These are phyloP conservation scores for Trichoderma polysporum DNA, from an alignment of 2,329 filamentous ascomycete genomes.

Conservation along the genomic window DNA sequence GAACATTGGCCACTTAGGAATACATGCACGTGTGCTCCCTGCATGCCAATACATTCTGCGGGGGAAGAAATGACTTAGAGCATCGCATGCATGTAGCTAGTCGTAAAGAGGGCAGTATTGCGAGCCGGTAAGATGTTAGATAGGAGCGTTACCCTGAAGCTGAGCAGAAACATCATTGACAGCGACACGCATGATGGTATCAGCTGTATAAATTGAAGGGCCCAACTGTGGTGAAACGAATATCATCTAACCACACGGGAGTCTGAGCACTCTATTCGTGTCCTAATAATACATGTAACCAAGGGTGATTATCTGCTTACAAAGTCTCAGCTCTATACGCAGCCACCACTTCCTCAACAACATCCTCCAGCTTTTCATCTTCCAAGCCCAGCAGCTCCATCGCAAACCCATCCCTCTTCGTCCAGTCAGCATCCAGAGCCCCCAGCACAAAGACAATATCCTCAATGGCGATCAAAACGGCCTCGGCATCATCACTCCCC, in stretches of 20 bases:
- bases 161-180: too few relatives aligned
- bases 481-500: slow-evolving; percentile 39
- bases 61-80: neutral
- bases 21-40: neutral
- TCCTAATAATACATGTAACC: neutral
- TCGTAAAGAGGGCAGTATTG: neutral
- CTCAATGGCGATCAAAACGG: slow-evolving; percentile 36
- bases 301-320: neutral
- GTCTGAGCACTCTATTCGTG: neutral
- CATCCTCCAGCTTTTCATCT: slow-evolving; percentile 47
- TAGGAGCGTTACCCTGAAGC: neutral
- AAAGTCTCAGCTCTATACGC: slow-evolving; percentile 18
- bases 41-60: neutral
- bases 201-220: too few relatives aligned
- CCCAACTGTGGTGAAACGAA: too few relatives aligned
- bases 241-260: neutral
- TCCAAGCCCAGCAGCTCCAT: slow-evolving; percentile 48
- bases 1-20: neutral
- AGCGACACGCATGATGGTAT: neutral
- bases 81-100: neutral
- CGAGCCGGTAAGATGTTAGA: neutral
- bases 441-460: slow-evolving; percentile 52
- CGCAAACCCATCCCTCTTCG: slow-evolving; percentile 43
- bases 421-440: slow-evolving; percentile 50
- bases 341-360: slow-evolving; percentile 39